These are phyloP conservation scores for Yamadazyma friedrichii DNA, from an alignment of 1,139 yeast species.

Conservation along the genomic window DNA sequence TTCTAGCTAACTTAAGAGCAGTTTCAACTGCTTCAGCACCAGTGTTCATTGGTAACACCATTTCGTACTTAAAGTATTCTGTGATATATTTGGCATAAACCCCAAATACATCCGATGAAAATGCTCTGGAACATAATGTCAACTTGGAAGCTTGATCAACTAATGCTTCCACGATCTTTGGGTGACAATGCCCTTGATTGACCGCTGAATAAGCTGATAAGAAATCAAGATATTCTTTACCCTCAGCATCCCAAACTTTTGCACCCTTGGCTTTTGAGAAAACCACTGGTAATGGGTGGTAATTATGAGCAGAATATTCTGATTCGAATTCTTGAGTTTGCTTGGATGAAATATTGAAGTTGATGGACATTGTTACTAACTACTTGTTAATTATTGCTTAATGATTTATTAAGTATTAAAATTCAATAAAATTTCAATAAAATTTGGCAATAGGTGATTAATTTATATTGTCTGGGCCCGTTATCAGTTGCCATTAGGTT, in stretches of 20 bases:
- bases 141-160: constrained; percentile 82
- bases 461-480: too few species aligned
- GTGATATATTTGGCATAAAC: constrained; percentile 85
- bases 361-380: constrained; percentile 2
- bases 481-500: too few species aligned
- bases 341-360: constrained; percentile 51
- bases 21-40: constrained; percentile 99
- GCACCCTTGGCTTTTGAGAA: constrained; percentile 86
- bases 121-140: constrained; percentile 90
- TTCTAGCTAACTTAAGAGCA: constrained; percentile 88
- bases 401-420: too few species aligned
- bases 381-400: too few species aligned
- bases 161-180: constrained; percentile 82
- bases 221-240: constrained; percentile 82
- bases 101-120: constrained; percentile 87
- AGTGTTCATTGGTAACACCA: constrained; percentile 96
- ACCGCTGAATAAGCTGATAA: constrained; percentile 95
- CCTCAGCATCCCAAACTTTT: constrained; percentile 98
- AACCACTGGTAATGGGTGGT: constrained; percentile 95
- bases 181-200: constrained; percentile 98
- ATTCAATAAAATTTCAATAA: too few species aligned
- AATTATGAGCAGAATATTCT: constrained; percentile 91
- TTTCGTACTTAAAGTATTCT: constrained; percentile 85
- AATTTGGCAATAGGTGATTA: too few species aligned
- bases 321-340: constrained; percentile 70